These are phyloP conservation scores for Keithomyces neogunnii DNA, from an alignment of 2,329 filamentous ascomycete species.

Conservation along the genomic window DNA sequence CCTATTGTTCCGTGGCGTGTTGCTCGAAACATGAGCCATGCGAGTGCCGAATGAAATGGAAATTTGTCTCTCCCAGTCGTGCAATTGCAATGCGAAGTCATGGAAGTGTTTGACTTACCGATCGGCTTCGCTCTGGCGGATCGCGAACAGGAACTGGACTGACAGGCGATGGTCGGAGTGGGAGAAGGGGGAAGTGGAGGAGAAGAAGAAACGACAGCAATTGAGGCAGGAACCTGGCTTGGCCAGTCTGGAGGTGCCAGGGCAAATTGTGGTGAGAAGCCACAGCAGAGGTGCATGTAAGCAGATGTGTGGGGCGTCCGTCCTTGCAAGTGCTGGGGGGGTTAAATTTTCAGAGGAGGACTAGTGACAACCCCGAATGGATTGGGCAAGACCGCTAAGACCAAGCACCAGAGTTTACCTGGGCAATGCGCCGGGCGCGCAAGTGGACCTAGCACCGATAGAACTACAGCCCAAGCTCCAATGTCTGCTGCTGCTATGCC, in stretches of 20 bases:
- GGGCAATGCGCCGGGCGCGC: background rate
- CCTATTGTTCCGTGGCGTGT: background rate
- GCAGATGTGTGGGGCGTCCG: too few relatives aligned
- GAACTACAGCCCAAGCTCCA: too few relatives aligned
- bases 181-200: background rate
- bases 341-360: too few relatives aligned
- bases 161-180: conserved; percentile 1
- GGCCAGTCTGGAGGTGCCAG: background rate
- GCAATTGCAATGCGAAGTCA: conserved; percentile 1
- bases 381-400: too few relatives aligned
- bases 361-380: too few relatives aligned
- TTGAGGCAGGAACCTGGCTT: too few relatives aligned
- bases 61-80: background rate
- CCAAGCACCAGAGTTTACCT: background rate
- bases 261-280: background rate
- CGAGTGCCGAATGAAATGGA: background rate
- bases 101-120: conserved; percentile 2
- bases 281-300: too few relatives aligned
- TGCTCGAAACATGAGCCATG: background rate
- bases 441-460: background rate
- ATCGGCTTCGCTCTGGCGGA: background rate
- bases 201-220: background rate
- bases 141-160: conserved; percentile 3
- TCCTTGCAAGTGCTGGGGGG: too few relatives aligned
- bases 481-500: too few relatives aligned